These are phyloP conservation scores for Chimonanthus praecox DNA, from an alignment of 164 flowering plant genomes.

Conservation along the genomic window DNA sequence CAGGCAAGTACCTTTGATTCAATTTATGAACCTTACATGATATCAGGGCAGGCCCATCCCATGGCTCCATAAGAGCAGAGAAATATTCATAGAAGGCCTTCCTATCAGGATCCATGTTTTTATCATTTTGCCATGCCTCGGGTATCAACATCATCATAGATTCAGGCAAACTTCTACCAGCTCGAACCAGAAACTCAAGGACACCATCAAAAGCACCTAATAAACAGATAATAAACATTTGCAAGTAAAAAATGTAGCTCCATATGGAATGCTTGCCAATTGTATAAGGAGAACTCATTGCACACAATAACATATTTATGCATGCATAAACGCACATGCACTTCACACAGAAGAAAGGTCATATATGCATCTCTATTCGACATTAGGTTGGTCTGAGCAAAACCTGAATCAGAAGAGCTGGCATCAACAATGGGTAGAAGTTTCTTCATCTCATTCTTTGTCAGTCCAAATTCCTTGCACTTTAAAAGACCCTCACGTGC, in stretches of 20 bases:
- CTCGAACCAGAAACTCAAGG: conserved; percentile 88
- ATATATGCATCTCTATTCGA: background rate
- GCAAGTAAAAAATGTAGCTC: conserved; percentile 2
- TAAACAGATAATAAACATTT: background rate
- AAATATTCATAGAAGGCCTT: conserved; percentile 93
- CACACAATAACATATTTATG: background rate
- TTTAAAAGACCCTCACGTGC: conserved; percentile 97
- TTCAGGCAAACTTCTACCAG: conserved; percentile 99
- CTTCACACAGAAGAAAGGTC: background rate
- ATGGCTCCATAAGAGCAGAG: conserved; percentile 98
- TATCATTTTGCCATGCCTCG: conserved; percentile 99
- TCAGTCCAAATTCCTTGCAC: conserved; percentile 84
- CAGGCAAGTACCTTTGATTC: background rate
- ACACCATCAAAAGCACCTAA: conserved; percentile 98
- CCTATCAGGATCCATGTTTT: conserved; percentile 90
- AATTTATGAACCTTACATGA: conserved; percentile 55
- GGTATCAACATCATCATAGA: conserved; percentile 99
- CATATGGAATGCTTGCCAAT: background rate
- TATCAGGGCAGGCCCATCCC: conserved; percentile 98
- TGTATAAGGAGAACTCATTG: too few relatives aligned
- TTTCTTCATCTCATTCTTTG: conserved; percentile 82
- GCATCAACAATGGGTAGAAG: conserved; percentile 97
- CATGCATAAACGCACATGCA: background rate
- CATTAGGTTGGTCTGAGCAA: background rate
- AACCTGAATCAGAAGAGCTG: conserved; percentile 98